Base-by-base conservation (phyloP, 768 basidiomycete genomes). In the Trametes elegans region DNA sequence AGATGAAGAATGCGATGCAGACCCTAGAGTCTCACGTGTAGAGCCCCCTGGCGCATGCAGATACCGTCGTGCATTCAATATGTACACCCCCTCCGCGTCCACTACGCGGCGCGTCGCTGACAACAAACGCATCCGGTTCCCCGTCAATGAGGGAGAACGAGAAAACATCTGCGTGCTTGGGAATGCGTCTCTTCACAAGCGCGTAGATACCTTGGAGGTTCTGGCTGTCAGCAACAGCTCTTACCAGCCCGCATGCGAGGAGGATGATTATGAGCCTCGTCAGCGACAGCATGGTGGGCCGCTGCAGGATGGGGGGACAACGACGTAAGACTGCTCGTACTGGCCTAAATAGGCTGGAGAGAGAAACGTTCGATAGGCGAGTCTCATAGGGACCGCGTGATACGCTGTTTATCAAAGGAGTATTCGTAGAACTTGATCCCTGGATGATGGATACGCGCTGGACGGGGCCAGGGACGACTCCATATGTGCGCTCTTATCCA, bases 21-120 rank as follows among this genome's bases (percentile, higher is more conserved):
- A n/a, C n/a, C n/a, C n/a, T n/a, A n/a, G n/a, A n/a, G n/a, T n/a
- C 72, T 3, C 49, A 74, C 74, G 68, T 69, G 56, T 75, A 74
- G 7, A 74, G 48, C 1, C 74, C 73, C 3, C 73, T 68, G 7
- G 72, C 70, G 42, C 73, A 75, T 0, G 71, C 74, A 42, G 68
- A 73, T 32, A 71, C 48, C 9, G 72, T 70, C 0, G 68, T 71
- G 49, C 73, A 74, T 24, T 69, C 53, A 11, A 76, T 64, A 23
- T 66, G 44, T 41, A 76, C 65, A 5, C 63, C 64, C 24, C 46
- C 39, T n/a, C n/a, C n/a, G n/a, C n/a, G n/a, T n/a, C n/a, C n/a
- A n/a, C n/a, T n/a, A n/a, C n/a, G n/a, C 3, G n/a, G 21, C 2
- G 50, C 55, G 35, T 75, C 73, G 52, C 67, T 65, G 53, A 76